These are phyloP conservation scores for Whalleya microplaca DNA, from an alignment of 2,329 filamentous ascomycete genomes.

Conservation along the genomic window DNA sequence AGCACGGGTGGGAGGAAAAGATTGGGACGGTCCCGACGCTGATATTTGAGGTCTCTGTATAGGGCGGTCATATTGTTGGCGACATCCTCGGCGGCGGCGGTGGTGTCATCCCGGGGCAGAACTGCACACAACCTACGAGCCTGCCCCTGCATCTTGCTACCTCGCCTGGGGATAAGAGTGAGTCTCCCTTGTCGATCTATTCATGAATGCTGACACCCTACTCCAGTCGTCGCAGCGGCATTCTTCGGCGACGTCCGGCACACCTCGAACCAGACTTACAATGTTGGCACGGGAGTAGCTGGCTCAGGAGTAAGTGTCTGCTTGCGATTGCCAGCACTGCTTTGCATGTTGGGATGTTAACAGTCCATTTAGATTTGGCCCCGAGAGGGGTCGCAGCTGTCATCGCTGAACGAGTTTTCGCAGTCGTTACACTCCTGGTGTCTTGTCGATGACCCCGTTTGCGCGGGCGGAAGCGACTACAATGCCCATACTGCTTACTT, in stretches of 20 bases:
- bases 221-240: slow-evolving; percentile 26
- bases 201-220: not conserved
- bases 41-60: not conserved
- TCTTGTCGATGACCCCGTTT: slow-evolving; percentile 29
- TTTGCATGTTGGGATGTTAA: not conserved
- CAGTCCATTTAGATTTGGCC: slow-evolving; percentile 16
- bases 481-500: slow-evolving; percentile 34
- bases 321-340: not conserved
- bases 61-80: slow-evolving; percentile 21
- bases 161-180: slow-evolving; percentile 17
- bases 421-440: slow-evolving; percentile 28
- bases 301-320: slow-evolving; percentile 21
- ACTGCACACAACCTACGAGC: slow-evolving; percentile 21
- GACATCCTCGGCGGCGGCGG: slow-evolving; percentile 30
- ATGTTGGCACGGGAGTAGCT: slow-evolving; percentile 29
- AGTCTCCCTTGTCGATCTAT: not conserved
- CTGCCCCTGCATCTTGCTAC: slow-evolving; percentile 8
- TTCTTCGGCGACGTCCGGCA: slow-evolving; percentile 37
- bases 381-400: slow-evolving; percentile 21
- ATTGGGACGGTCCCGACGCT: not conserved
- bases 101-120: slow-evolving; percentile 7
- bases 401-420: slow-evolving; percentile 22
- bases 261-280: slow-evolving; percentile 33
- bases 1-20: too few relatives aligned
- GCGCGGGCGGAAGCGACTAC: slow-evolving; percentile 26